Base-by-base conservation (phyloP, 495 filamentous ascomycete species). In the Penicillium egyptiacum region DNA sequence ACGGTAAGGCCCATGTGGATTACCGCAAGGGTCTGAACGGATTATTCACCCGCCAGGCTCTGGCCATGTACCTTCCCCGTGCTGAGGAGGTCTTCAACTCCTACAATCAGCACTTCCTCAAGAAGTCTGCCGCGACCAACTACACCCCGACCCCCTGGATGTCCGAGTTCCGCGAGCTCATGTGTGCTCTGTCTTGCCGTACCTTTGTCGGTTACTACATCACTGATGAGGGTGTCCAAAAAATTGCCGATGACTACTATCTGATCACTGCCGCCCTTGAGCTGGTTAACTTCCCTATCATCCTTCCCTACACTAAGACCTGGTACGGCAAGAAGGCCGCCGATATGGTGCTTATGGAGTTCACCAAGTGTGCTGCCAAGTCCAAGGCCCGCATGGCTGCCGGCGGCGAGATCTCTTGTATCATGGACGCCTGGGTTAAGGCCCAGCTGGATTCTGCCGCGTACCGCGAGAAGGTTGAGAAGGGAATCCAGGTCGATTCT, bases 201-300 rank as follows among this genome's bases (percentile, higher is more conserved):
- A 96, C 94, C 22, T 98, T 98, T 70, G 94, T 96, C 51, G 95
- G 95, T 26, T 88, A 96, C 75, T 97, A 98, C 75, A 92, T 96
- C 70, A 79, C 85, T 52, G 91, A 96, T 60, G 88, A 88, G 63
- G 84, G 87, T 45, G 84, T 96, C 59, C 92, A 96, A 81, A 94
- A 93, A 80, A 93, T 98, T 60, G 88, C 92, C 56, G 90, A 97
- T 69, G 92, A 98, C 72, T 98, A 94, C 74, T 98, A 95, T 73
- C 81, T 90, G 63, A 95, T 98, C 67, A 98, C 94, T 16, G 95
- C 89, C 44, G 94, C 94, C 8, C 84, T 98, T 56, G 94, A 98
- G 69, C 83, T 98, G 39, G 94, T 98, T 74, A 98, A 98, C 78
- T 98, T 98, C 81, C 94, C 94, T 35, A 88, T 98, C 76, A 97